Base-by-base conservation (phyloP, 257 asterid species). In the Petrea volubilis region DNA sequence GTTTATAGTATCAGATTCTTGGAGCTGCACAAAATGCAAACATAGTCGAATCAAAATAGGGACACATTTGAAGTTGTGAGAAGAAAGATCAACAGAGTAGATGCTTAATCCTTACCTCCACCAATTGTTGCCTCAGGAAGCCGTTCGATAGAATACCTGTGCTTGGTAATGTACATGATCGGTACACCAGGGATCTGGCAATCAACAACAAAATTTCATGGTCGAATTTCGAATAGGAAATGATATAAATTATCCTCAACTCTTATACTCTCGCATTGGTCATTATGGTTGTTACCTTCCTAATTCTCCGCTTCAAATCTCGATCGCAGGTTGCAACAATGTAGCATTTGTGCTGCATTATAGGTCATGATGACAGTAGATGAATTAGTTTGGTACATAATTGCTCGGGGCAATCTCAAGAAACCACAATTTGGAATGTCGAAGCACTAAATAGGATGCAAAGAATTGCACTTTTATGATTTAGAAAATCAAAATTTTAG, bases 241-340 rank as follows among this genome's bases (percentile, higher is more conserved):
- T 25, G 25, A 31, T 53, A 73, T 41, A 4, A 7, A 9, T 11
- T 25, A 7, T 43, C 17, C 23, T 55, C 7, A 17, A 25, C 29
- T 56, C 17, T 14, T 40, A 46, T 31, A 63, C 1, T 7, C 33
- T 5, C 10, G 10, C 44, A 27, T 17, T 72, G 14, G 43, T 71
- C 68, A n/a, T n/a, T n/a, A n/a, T n/a, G n/a, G n/a, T n/a, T n/a
- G n/a, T 14, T 73, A 88, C 99, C 98, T 94, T 91, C 6, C 99
- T 88, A 43, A 94, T 91, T 84, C 99, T 88, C 11, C 99, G 88
- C 87, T 95, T 95, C 78, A 95, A 81, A 71, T 95, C 97, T 68
- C 99, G 83, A 88, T 94, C 99, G 67, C 98, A 92, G 67, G 99
- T 95, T 49, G 99, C 99, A 50, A 95, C 97, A 23, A 95, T 85